A percentile compares a stretch with the other conserved stretches of the same genome.
phyloP scores from a whole-genome alignment of 768 basidiomycete genomes.

The Cubamyces sp. region DNA sequence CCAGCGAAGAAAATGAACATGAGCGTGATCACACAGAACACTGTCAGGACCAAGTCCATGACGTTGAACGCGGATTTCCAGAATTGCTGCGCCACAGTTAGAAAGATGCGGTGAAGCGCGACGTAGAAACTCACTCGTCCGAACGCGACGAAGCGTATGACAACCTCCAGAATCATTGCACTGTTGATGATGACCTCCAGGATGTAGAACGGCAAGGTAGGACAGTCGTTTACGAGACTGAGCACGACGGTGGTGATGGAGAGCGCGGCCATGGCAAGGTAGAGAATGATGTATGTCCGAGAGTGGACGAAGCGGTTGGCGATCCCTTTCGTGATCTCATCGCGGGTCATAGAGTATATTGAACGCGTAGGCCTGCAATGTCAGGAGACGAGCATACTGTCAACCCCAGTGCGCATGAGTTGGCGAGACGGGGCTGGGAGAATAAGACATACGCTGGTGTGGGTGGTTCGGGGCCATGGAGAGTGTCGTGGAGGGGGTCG shows the following conservation, averaged over 20 bases:
- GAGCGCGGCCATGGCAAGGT: constrained; percentile 86
- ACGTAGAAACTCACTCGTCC: constrained; percentile 68
- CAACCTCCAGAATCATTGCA: constrained; percentile 93
- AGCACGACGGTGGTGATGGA: constrained; percentile 86
- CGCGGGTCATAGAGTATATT: constrained; percentile 81
- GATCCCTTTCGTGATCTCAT: constrained; percentile 82
- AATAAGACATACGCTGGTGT: constrained; percentile 31
- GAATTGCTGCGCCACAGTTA: constrained; percentile 71
- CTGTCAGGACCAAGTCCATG: constrained; percentile 84
- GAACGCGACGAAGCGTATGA: constrained; percentile 89
- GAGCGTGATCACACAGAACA: constrained; percentile 88
- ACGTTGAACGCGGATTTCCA: constrained; percentile 94
- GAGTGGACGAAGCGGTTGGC: constrained; percentile 93
- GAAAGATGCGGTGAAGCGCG: not conserved
- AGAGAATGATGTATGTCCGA: constrained; percentile 83
- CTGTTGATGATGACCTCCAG: constrained; percentile 88
- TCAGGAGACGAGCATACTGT: constrained; percentile 29
- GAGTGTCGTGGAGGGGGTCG: constrained; percentile 34
- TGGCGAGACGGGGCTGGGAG: constrained; percentile 14
- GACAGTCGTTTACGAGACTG: constrained; percentile 83
- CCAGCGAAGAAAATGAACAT: constrained; percentile 88
- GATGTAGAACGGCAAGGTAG: constrained; percentile 85
- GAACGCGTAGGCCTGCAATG: constrained; percentile 68
- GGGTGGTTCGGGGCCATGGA: constrained; percentile 19
- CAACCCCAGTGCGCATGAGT: constrained; percentile 28